phyloP scores from a whole-genome alignment of 305 asterid genomes.

The Fraxinus sp. region DNA sequence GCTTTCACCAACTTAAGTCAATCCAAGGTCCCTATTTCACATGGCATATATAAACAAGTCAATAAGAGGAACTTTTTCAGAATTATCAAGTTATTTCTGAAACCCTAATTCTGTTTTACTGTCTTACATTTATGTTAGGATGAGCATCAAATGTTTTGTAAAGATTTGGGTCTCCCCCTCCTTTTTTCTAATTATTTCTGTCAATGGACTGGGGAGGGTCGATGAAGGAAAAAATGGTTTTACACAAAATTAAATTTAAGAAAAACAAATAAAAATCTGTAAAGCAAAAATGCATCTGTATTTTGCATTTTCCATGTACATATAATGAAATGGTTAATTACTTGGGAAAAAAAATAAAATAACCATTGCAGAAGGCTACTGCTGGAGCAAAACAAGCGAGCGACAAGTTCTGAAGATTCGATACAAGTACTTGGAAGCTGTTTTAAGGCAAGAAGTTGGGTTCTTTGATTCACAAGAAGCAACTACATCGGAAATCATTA shows the following conservation, averaged over 20 bases:
- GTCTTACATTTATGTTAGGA: neutral
- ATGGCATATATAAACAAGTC: conserved; percentile 19
- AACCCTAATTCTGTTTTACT: neutral
- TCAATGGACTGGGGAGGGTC: too few relatives aligned
- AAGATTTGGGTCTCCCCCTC: neutral
- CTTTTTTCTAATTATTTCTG: neutral
- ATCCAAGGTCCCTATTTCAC: neutral
- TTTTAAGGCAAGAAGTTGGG: conserved; percentile 87
- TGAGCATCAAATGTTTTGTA: neutral
- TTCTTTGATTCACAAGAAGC: conserved; percentile 94
- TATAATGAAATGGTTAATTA: too few relatives aligned
- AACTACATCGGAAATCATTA: conserved; percentile 74
- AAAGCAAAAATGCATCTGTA: too few relatives aligned
- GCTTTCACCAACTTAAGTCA: neutral
- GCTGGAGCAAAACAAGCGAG: conserved; percentile 93
- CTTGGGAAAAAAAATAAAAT: neutral
- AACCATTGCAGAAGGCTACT: conserved; percentile 69
- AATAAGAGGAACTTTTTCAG: neutral
- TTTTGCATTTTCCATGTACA: too few relatives aligned
- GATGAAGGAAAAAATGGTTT: too few relatives aligned
- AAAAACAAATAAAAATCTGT: too few relatives aligned
- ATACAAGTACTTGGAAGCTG: conserved; percentile 77
- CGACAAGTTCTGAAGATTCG: conserved; percentile 70
- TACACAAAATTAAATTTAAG: too few relatives aligned
- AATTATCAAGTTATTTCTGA: neutral